Conservation (phyloP, 169 alveolate genomes). For the Plasmodium knowlesi region DNA sequence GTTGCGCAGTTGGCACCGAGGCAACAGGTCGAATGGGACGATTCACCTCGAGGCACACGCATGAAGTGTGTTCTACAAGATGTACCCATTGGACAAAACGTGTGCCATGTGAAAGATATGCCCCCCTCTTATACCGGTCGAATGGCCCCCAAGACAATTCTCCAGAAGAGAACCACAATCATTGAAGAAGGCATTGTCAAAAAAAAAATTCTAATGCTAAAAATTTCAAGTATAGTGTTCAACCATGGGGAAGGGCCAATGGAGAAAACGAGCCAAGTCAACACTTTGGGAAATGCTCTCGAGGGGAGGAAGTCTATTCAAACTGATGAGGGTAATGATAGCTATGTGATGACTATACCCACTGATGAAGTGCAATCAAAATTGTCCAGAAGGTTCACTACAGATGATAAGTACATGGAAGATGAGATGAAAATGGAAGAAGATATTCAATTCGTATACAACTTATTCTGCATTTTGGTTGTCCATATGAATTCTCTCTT, state of each 20-base stretch:
- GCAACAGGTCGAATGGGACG: background rate
- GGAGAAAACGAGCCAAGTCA: background rate
- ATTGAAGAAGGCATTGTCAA: background rate
- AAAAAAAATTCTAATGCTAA: conserved; percentile 23
- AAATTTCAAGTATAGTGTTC: conserved; percentile 16
- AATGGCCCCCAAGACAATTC: background rate
- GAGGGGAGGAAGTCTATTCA: background rate
- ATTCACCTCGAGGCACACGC: background rate
- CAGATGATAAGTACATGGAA: background rate
- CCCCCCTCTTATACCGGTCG: background rate
- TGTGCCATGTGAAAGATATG: no score
- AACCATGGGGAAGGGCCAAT: background rate
- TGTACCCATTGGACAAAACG: no score
- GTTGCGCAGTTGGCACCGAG: background rate
- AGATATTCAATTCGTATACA: conserved; percentile 9
- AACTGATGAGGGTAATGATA: background rate
- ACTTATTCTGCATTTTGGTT: conserved; percentile 10
- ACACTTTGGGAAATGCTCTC: background rate
- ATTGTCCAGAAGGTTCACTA: background rate
- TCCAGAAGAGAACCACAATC: background rate
- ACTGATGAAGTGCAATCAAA: background rate
- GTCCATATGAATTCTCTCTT: conserved; percentile 36
- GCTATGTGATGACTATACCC: background rate
- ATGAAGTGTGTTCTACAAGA: background rate
- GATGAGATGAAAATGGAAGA: background rate